Evolutionary conservation across 192 early-diverging fungal genomes (phyloP).

Genomic region (Gryganskiella cystojenkinii): DNA sequence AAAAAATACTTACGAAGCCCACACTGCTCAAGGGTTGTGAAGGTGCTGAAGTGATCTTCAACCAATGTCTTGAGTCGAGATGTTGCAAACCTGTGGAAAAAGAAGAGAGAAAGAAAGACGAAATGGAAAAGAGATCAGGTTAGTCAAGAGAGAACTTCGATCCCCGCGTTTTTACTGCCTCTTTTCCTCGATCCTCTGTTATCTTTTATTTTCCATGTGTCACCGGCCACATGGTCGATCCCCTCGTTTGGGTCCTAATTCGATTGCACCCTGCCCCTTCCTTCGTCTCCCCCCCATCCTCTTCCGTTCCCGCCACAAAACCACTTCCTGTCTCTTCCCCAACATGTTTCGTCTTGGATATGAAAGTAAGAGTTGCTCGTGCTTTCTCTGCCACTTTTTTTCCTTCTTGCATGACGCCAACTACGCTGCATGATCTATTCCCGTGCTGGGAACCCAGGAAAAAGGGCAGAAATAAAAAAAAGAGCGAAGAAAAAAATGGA

Average conservation of each 20-base stretch:
- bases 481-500: background rate
- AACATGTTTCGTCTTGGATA: too few species aligned
- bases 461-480: background rate
- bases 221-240: too few species aligned
- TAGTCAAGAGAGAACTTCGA: background rate
- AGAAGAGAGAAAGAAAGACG: background rate
- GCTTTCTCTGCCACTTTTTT: too few species aligned
- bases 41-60: constrained; percentile 65
- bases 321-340: too few species aligned
- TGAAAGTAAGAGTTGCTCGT: too few species aligned
- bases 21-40: constrained; percentile 59
- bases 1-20: constrained; percentile 61
- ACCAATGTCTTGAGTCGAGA: constrained; percentile 69
- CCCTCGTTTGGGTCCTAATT: too few species aligned
- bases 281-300: too few species aligned
- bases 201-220: constrained; percentile 1
- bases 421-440: background rate
- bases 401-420: too few species aligned
- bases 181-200: background rate
- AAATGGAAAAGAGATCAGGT: background rate
- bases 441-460: background rate
- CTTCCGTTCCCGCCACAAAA: too few species aligned
- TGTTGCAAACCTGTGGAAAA: constrained; percentile 58
- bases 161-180: background rate
- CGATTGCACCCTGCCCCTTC: too few species aligned